Conservation (phyloP, 768 basidiomycete species). For the Amanita phalloides region DNA sequence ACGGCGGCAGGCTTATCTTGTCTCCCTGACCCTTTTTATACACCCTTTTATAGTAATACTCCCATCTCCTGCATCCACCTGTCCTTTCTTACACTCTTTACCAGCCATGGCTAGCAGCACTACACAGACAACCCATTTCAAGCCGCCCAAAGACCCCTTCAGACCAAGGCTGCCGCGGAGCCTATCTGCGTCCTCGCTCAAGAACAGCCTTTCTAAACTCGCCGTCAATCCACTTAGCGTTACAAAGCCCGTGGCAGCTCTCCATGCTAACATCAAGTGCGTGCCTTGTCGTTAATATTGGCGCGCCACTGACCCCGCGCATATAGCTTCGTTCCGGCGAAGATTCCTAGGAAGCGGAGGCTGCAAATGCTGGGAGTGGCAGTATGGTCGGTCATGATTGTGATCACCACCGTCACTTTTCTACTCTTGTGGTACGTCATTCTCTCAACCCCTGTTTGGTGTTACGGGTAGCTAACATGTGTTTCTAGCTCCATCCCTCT, state of each 20-base stretch:
- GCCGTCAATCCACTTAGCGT: constrained; percentile 41
- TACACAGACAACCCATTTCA: not conserved
- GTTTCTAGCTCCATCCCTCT: constrained; percentile 68
- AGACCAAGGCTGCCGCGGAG: constrained; percentile 16
- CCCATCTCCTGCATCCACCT: not conserved
- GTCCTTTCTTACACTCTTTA: not conserved
- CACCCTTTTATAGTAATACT: not conserved
- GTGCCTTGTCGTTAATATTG: constrained; percentile 14
- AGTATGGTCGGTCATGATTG: constrained; percentile 75
- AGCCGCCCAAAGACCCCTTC: not conserved
- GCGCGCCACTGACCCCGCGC: not conserved
- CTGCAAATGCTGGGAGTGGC: constrained; percentile 88
- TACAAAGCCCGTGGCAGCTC: constrained; percentile 44
- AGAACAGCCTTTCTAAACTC: constrained; percentile 49
- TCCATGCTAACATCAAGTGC: constrained; percentile 70
- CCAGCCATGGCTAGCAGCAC: not conserved
- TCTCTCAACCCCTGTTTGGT: not conserved
- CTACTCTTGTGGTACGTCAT: constrained; percentile 68
- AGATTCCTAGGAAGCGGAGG: constrained; percentile 76
- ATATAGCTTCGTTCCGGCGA: constrained; percentile 71
- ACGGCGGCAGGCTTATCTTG: not conserved
- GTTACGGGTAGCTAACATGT: not conserved
- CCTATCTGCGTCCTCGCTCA: constrained; percentile 52
- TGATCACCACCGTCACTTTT: constrained; percentile 56
- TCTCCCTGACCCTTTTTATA: not conserved